Conservation (phyloP, 192 early-diverging fungal species). For the Chytriomyces confervae region DNA sequence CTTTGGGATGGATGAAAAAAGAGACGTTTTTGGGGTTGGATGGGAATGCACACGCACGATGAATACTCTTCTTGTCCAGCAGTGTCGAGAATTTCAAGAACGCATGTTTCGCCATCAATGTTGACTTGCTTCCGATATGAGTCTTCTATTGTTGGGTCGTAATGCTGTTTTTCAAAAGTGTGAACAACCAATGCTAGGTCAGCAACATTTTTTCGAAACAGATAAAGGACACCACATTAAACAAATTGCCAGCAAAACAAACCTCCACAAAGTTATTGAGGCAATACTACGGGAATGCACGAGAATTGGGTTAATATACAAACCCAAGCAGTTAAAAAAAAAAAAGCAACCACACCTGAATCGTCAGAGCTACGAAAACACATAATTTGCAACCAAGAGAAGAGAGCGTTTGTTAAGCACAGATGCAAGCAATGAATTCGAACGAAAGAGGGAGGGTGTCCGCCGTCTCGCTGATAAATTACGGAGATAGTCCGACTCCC, state of each 20-base stretch:
- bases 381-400: no score
- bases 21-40: no score
- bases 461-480: no score
- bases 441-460: no score
- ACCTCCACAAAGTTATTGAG: slow-evolving; percentile 52
- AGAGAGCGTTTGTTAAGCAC: no score
- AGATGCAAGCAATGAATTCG: no score
- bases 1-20: neutral
- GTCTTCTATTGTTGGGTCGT: slow-evolving; percentile 98
- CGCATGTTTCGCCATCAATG: slow-evolving; percentile 84
- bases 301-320: neutral
- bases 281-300: neutral
- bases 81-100: slow-evolving; percentile 93
- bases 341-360: slow-evolving; percentile 36
- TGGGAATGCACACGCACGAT: slow-evolving; percentile 54
- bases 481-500: no score
- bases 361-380: slow-evolving; percentile 39
- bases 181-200: neutral
- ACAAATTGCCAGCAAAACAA: neutral
- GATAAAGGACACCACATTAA: no score
- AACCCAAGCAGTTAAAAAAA: neutral
- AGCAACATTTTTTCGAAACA: neutral
- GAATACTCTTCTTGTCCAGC: slow-evolving; percentile 96
- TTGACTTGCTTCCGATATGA: slow-evolving; percentile 95
- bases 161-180: slow-evolving; percentile 42